Evolutionary conservation across 352 stramenopile genomes (phyloP).

Genomic region (Thalassiosira mediterranea): DNA sequence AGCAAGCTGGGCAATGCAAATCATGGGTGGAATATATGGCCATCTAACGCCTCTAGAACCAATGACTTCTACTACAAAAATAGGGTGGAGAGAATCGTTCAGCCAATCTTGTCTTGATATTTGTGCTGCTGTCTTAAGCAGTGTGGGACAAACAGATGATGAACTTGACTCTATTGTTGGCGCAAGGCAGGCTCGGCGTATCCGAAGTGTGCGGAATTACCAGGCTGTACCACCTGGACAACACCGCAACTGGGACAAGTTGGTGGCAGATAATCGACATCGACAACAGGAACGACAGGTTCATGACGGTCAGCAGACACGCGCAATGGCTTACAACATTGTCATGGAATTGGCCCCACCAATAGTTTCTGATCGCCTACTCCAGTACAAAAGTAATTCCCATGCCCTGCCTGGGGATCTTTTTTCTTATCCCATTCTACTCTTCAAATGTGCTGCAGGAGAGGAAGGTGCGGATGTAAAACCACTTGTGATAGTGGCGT

Average conservation of each 20-base stretch:
- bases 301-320: slow-evolving; percentile 6
- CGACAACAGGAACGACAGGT: slow-evolving; percentile 24
- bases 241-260: slow-evolving; percentile 37
- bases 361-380: slow-evolving; percentile 5
- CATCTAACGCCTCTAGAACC: too few species aligned
- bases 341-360: slow-evolving; percentile 8
- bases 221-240: slow-evolving; percentile 4
- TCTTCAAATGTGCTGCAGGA: slow-evolving; percentile 40
- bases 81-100: too few species aligned
- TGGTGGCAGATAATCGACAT: slow-evolving; percentile 31
- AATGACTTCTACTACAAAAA: too few species aligned
- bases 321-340: slow-evolving; percentile 30
- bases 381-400: neutral
- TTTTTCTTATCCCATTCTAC: slow-evolving; percentile 36
- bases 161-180: neutral
- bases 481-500: slow-evolving; percentile 9
- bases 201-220: slow-evolving; percentile 12
- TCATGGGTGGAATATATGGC: too few species aligned
- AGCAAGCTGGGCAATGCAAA: too few species aligned
- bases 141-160: neutral
- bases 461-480: slow-evolving; percentile 32
- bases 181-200: neutral
- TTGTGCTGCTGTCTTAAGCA: neutral
- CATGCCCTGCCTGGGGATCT: too few species aligned
- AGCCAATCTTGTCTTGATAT: neutral